Evolutionary conservation across 202 grass and related monocot species (phyloP).

Genomic region (Bolboschoenoplectus hybrid): DNA sequence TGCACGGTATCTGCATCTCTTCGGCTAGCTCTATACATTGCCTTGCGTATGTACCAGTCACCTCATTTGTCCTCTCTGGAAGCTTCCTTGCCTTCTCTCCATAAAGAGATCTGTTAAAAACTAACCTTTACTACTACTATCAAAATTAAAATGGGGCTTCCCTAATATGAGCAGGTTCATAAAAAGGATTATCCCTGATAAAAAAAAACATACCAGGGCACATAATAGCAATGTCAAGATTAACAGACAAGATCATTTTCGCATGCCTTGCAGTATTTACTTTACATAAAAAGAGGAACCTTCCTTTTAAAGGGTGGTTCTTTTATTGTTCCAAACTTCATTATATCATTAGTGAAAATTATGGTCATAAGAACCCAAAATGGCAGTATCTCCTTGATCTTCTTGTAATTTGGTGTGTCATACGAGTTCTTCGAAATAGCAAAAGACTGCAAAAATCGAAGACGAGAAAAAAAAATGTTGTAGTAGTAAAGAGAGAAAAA

Average conservation of each 20-base stretch:
- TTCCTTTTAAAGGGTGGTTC: background rate
- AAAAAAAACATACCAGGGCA: background rate
- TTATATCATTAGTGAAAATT: background rate
- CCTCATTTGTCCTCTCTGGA: slow-evolving; percentile 91
- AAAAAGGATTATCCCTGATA: background rate
- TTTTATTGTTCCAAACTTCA: slow-evolving; percentile 6
- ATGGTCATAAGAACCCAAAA: background rate
- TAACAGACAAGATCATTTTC: background rate
- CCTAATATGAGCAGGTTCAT: background rate
- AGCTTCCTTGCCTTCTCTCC: slow-evolving; percentile 63
- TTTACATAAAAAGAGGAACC: background rate
- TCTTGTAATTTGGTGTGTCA: slow-evolving; percentile 10
- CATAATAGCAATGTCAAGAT: background rate
- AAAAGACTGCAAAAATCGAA: background rate
- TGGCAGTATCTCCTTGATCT: background rate
- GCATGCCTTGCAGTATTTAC: too few relatives aligned
- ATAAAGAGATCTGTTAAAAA: slow-evolving; percentile 53
- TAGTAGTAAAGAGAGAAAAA: slow-evolving; percentile 14
- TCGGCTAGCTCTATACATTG: slow-evolving; percentile 68
- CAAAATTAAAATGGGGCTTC: background rate
- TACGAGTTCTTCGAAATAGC: background rate
- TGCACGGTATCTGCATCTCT: slow-evolving; percentile 65
- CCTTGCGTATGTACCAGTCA: slow-evolving; percentile 69
- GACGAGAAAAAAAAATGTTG: background rate
- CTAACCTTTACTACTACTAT: background rate